Conservation (phyloP, 371 early-diverging fungal species). For the Amoeboaphelidium protococcarum region DNA sequence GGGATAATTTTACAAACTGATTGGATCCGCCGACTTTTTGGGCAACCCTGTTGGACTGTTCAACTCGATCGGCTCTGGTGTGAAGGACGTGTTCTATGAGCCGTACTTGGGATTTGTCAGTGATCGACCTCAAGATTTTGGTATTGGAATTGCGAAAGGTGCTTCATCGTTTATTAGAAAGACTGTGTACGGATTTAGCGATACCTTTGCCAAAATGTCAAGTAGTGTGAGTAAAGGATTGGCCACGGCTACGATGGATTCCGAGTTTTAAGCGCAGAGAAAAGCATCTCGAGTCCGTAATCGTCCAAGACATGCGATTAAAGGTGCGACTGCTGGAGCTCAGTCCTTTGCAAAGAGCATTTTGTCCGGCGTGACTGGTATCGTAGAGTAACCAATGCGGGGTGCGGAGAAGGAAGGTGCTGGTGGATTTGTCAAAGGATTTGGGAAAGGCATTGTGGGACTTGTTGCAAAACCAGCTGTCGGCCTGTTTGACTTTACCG, state of each 20-base stretch:
- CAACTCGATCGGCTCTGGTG: conserved; percentile 76
- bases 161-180: conserved; percentile 70
- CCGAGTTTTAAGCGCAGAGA: conserved; percentile 13
- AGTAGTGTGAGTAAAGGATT: conserved; percentile 84
- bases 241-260: conserved; percentile 82
- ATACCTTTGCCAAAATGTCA: conserved; percentile 79
- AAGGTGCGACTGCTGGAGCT: conserved; percentile 72
- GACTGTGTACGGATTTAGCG: conserved; percentile 85
- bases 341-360: conserved; percentile 56
- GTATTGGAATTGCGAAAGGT: conserved; percentile 79
- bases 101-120: conserved; percentile 78
- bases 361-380: conserved; percentile 66
- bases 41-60: conserved; percentile 96
- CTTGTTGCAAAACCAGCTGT: conserved; percentile 76
- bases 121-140: conserved; percentile 83
- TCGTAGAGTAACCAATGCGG: conserved; percentile 62
- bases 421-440: conserved; percentile 82
- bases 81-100: conserved; percentile 86
- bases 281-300: conserved; percentile 22
- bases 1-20: conserved; percentile 61
- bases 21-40: conserved; percentile 87
- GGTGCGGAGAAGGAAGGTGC: conserved; percentile 73
- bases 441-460: conserved; percentile 84
- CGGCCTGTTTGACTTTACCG: conserved; percentile 73
- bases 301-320: conserved; percentile 67